Percentiles rank a stretch among this genome's conserved stretches.
phyloP scores from a whole-genome alignment of 2,329 filamentous ascomycete species.

The Hypoxylon sp. region DNA sequence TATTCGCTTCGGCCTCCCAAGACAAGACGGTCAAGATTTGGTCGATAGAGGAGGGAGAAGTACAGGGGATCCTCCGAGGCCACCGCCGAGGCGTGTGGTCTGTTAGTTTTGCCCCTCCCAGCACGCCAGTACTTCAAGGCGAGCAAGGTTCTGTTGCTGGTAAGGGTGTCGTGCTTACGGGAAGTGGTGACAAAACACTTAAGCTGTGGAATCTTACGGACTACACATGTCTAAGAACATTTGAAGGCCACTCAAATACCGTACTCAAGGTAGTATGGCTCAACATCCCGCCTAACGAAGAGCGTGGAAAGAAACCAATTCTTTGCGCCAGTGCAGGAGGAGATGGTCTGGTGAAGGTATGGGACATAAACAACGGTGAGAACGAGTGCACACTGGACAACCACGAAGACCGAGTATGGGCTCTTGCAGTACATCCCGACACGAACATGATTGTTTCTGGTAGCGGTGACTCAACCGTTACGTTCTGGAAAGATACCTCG shows the following conservation, averaged over 20 bases:
- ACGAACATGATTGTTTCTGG: conserved; percentile 84
- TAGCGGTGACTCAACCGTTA: conserved; percentile 89
- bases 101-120: conserved; percentile 84
- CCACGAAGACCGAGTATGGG: conserved; percentile 96
- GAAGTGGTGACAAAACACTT: conserved; percentile 94
- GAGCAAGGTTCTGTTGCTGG: conserved; percentile 76
- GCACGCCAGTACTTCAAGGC: conserved; percentile 76
- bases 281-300: conserved; percentile 58
- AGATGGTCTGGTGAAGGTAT: conserved; percentile 95
- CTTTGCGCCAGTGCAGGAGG: conserved; percentile 88
- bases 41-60: conserved; percentile 88
- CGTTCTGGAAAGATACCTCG: conserved; percentile 95
- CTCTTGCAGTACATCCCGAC: conserved; percentile 75
- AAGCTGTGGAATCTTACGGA: conserved; percentile 94
- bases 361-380: conserved; percentile 88
- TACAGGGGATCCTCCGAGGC: conserved; percentile 88
- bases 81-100: conserved; percentile 97
- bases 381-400: conserved; percentile 92
- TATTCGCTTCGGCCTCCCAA: conserved; percentile 96
- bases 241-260: conserved; percentile 96
- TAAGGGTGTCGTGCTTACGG: conserved; percentile 86
- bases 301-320: conserved; percentile 66
- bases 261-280: conserved; percentile 95
- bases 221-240: conserved; percentile 91
- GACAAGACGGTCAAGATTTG: conserved; percentile 98